Conservation (phyloP, 257 asterid genomes). For the Phtheirospermum japonicum region DNA sequence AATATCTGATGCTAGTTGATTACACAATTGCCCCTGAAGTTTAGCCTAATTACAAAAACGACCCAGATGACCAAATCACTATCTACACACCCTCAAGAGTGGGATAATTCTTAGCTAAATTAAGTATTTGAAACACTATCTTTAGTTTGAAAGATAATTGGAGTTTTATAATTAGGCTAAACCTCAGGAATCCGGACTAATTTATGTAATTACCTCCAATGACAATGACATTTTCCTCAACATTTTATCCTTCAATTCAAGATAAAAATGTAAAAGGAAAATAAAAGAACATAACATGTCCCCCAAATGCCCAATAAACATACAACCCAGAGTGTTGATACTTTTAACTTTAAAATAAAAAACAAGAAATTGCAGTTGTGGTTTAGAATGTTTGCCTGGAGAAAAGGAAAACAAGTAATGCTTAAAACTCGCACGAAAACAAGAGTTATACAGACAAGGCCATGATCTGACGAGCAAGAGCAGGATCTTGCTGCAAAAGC, state of each 20-base stretch:
- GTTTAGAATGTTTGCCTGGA: slow-evolving; percentile 16
- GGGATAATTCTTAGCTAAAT: too few relatives aligned
- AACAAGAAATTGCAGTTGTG: not conserved
- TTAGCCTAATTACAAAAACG: not conserved
- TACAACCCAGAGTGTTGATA: not conserved
- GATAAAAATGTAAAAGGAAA: not conserved
- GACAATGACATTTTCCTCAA: not conserved
- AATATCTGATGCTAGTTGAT: too few relatives aligned
- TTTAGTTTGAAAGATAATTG: not conserved
- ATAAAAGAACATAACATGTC: not conserved
- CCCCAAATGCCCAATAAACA: slow-evolving; percentile 14
- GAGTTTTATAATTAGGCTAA: not conserved
- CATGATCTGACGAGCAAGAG: slow-evolving; percentile 94
- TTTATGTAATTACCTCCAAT: not conserved
- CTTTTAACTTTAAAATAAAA: not conserved
- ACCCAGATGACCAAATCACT: not conserved
- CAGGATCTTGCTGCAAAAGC: slow-evolving; percentile 88
- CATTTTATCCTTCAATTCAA: slow-evolving; percentile 10
- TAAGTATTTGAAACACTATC: too few relatives aligned
- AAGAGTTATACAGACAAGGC: slow-evolving; percentile 66
- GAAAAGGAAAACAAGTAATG: not conserved
- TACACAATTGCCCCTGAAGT: not conserved
- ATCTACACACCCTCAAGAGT: not conserved
- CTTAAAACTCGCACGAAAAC: not conserved
- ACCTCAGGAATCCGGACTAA: not conserved